Percentiles rank a stretch among this genome's conserved stretches.
Conservation (phyloP, 2,329 filamentous ascomycete species). For the Verruconis gallopava region DNA sequence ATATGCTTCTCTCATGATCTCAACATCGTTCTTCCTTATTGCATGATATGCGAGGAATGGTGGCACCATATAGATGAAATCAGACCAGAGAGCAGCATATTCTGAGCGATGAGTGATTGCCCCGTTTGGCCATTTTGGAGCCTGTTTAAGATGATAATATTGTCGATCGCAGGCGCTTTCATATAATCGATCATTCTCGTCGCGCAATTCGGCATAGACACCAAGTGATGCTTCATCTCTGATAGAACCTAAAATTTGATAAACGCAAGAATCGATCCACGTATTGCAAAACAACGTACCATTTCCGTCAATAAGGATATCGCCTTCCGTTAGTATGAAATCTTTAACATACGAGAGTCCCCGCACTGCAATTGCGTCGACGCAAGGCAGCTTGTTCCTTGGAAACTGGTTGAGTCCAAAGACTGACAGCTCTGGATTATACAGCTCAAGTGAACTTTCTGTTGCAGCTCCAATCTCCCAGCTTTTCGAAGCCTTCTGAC, state of each 20-base stretch:
- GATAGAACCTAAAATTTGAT: conserved; percentile 20
- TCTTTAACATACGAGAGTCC: conserved; percentile 24
- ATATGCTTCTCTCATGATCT: conserved; percentile 24
- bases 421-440: conserved; percentile 23
- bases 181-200: conserved; percentile 22
- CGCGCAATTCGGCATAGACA: conserved; percentile 32
- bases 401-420: conserved; percentile 27
- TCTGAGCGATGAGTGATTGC: conserved; percentile 36
- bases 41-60: conserved; percentile 37
- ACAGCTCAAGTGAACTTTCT: conserved; percentile 29
- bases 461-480: conserved; percentile 31
- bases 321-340: conserved; percentile 19
- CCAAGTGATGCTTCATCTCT: conserved; percentile 34
- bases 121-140: conserved; percentile 31
- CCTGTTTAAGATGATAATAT: conserved; percentile 26
- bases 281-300: background rate
- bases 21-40: conserved; percentile 24
- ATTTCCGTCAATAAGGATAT: conserved; percentile 23
- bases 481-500: conserved; percentile 21
- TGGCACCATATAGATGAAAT: conserved; percentile 37
- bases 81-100: conserved; percentile 34
- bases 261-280: background rate
- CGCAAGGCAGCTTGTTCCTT: conserved; percentile 16
- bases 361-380: conserved; percentile 16
- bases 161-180: conserved; percentile 28